Percentiles rank a stretch among this genome's conserved stretches.
phyloP scores from a whole-genome alignment of 2,329 filamentous ascomycete genomes.

The Penicillium rolfsii region DNA sequence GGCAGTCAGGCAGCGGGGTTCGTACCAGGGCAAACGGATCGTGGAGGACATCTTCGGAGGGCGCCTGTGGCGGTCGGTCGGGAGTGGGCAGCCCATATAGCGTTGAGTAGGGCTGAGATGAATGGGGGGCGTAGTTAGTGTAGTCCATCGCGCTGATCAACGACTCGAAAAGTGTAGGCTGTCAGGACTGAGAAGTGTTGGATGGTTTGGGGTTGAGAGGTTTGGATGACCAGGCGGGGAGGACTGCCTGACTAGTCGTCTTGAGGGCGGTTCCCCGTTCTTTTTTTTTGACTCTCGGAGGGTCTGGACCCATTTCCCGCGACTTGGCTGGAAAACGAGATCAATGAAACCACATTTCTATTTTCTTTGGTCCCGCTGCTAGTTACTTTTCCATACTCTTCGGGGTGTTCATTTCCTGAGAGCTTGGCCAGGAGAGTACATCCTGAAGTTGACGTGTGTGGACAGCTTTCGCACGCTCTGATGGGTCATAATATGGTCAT shows the following conservation, averaged over 20 bases:
- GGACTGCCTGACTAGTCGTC: neutral
- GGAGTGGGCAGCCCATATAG: conserved; percentile 53
- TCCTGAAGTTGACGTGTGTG: too few relatives aligned
- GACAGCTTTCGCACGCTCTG: too few relatives aligned
- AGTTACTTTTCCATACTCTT: too few relatives aligned
- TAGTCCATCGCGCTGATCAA: conserved; percentile 56
- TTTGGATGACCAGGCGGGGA: neutral
- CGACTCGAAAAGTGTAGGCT: neutral
- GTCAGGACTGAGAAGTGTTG: neutral
- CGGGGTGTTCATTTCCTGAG: too few relatives aligned
- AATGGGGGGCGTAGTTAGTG: conserved; percentile 52
- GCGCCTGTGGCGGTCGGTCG: conserved; percentile 44
- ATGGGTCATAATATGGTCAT: too few relatives aligned
- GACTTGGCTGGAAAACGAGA: neutral
- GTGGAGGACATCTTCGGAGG: conserved; percentile 51
- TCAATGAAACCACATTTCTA: neutral
- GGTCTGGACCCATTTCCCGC: conserved; percentile 13
- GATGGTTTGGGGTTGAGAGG: neutral
- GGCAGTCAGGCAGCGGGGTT: neutral
- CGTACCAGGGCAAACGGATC: conserved; percentile 43
- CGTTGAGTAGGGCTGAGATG: conserved; percentile 50
- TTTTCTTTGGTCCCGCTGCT: too few relatives aligned
- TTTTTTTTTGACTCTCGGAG: conserved; percentile 9
- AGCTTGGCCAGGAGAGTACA: too few relatives aligned
- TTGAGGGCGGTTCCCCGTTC: neutral